Evolutionary conservation across 2,329 filamentous ascomycete species (phyloP).

Genomic region (Fusarium caatingaense): DNA sequence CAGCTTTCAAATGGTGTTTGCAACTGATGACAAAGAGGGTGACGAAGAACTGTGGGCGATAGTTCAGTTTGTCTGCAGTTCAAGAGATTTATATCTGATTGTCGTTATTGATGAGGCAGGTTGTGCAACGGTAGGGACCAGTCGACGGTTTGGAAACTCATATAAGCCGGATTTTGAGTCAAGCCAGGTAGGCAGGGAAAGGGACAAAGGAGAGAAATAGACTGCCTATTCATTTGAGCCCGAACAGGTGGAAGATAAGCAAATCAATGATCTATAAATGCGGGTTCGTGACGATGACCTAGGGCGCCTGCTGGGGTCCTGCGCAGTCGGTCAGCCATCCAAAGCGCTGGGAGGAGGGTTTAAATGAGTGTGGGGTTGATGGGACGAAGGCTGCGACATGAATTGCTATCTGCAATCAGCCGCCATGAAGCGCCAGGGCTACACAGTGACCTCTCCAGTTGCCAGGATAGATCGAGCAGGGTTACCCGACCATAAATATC

Average conservation of each 20-base stretch:
- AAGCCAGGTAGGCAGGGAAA: slow-evolving; percentile 6
- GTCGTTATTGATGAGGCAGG: slow-evolving; percentile 5
- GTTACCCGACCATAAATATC: slow-evolving; percentile 32
- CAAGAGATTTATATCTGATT: slow-evolving; percentile 4
- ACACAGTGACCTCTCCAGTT: slow-evolving; percentile 39
- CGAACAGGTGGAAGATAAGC: slow-evolving; percentile 14
- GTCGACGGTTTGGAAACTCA: not conserved
- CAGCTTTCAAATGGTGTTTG: slow-evolving; percentile 1
- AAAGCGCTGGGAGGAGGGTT: slow-evolving; percentile 40
- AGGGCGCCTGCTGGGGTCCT: slow-evolving; percentile 37
- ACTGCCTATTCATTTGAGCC: slow-evolving; percentile 7
- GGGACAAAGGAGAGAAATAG: slow-evolving; percentile 2
- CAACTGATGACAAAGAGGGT: slow-evolving; percentile 13
- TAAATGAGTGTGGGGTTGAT: slow-evolving; percentile 46
- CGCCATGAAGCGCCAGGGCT: slow-evolving; percentile 39
- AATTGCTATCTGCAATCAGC: slow-evolving; percentile 42
- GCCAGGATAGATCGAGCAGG: slow-evolving; percentile 38
- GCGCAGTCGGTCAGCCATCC: slow-evolving; percentile 32
- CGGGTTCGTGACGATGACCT: slow-evolving; percentile 29
- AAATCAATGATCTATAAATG: slow-evolving; percentile 36
- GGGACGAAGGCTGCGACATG: slow-evolving; percentile 41
- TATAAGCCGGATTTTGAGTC: not conserved
- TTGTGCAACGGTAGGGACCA: slow-evolving; percentile 19
- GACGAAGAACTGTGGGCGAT: slow-evolving; percentile 3
- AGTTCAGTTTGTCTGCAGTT: not conserved